Evolutionary conservation across 2,329 filamentous ascomycete species (phyloP).

Genomic region (Pseudogymnoascus sp.): DNA sequence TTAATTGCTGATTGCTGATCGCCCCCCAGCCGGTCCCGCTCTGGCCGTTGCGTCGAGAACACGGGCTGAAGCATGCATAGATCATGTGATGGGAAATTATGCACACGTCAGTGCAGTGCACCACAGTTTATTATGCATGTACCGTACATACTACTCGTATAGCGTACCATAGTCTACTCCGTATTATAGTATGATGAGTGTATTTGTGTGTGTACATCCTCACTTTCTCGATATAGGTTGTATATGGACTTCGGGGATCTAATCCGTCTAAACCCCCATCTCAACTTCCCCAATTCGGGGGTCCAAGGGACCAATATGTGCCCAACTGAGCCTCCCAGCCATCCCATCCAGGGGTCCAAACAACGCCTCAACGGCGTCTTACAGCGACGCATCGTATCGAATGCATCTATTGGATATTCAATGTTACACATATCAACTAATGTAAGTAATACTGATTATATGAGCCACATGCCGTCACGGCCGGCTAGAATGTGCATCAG

Average conservation of each 20-base stretch:
- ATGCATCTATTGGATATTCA: neutral
- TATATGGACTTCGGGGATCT: neutral
- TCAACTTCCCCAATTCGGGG: neutral
- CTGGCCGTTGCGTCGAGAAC: neutral
- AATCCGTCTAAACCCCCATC: neutral
- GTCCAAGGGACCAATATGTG: neutral
- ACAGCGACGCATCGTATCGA: neutral
- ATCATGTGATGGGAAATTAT: neutral
- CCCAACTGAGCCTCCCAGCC: neutral
- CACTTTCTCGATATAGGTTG: neutral
- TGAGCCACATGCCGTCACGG: neutral
- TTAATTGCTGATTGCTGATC: constrained; percentile 6
- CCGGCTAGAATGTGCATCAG: neutral
- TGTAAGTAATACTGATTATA: neutral
- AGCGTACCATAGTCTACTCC: neutral
- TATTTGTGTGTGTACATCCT: neutral
- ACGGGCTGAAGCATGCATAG: neutral
- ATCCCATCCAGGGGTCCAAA: neutral
- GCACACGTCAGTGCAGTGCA: neutral
- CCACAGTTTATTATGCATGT: neutral
- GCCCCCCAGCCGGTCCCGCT: neutral
- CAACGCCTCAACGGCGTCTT: neutral
- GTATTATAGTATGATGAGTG: neutral
- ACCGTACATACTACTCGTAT: too few relatives aligned
- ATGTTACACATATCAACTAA: neutral